Base-by-base conservation (phyloP, 345 rosid genomes). In the Eucalyptus guilfoylei region DNA sequence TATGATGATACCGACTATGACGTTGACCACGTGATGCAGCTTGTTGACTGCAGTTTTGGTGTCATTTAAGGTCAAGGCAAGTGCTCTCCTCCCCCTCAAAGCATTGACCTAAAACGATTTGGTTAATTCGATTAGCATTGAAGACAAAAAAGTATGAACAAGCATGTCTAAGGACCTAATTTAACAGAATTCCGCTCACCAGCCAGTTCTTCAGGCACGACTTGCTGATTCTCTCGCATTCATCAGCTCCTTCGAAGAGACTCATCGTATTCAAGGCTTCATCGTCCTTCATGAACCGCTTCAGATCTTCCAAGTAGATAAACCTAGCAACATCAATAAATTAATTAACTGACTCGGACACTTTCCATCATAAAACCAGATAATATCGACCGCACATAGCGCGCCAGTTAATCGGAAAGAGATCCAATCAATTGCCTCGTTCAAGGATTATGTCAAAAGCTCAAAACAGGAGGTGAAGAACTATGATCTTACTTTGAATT, bases 1-100 rank as follows among this genome's bases (percentile, higher is more conserved):
- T 37, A 96, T 91, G 50, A 97, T 87, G 87, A 94, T 91, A 88
- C 93, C 92, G 86, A 96, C 94, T 42, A 96, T 76, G n/a, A 91
- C 49, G 89, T 96, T 91, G 11, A 96, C 88, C 80, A 97, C 92
- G 6, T 76, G 89, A 91, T 96, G 99, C 89, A 97, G 99, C 89
- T 92, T 94, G 92, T 97, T 96, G 88, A 97, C 99, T 11, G 99
- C 99, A 54, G 99, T 97, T 88, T 97, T 96, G 13, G 99, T 96
- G 86, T 96, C 99, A 83, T 96, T 95, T 91, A 97, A 86, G 23
- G 99, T 96, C 90, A 96, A 89, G 50, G 99, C 94, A 49, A 97
- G 95, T 14, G 99, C 99, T 91, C 95, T 96, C 89, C 99, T 91
- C 88, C 96, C 99, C 89, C 97, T 94, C 85, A 95, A 97, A 40